Conservation (phyloP, 345 rosid genomes). For the Eucalyptus virginea region DNA sequence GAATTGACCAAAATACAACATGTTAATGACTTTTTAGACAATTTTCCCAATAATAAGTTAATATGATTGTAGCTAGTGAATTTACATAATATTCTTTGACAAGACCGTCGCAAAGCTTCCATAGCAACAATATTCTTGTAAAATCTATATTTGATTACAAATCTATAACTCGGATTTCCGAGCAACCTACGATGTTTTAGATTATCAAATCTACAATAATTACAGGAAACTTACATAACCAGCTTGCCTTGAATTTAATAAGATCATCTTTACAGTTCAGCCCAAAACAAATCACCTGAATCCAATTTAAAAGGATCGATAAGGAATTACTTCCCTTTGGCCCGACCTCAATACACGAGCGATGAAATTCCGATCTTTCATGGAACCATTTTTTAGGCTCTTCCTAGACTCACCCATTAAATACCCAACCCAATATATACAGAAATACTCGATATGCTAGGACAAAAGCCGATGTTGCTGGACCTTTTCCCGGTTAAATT, state of each 20-base stretch:
- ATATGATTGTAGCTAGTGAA: neutral
- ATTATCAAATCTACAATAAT: neutral
- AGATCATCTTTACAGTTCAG: neutral
- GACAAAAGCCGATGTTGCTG: neutral
- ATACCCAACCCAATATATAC: neutral
- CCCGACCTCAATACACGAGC: neutral
- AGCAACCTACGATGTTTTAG: neutral
- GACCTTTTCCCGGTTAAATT: neutral
- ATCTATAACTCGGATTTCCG: neutral
- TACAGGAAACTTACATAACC: neutral
- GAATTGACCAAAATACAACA: rapidly evolving
- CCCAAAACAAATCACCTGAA: neutral
- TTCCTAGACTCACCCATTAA: neutral
- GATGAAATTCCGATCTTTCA: neutral
- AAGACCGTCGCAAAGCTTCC: neutral
- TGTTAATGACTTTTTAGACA: rapidly evolving
- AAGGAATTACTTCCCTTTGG: neutral
- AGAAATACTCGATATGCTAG: neutral
- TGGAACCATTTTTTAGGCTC: neutral
- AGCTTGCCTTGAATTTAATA: neutral
- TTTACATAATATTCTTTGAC: neutral
- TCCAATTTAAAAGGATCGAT: neutral
- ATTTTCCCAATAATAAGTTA: neutral
- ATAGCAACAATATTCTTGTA: neutral
- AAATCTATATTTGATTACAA: neutral